A percentile compares a stretch with the other conserved stretches of the same genome.
These are phyloP conservation scores for Vigna hirtella DNA, from an alignment of 306 rosid species.

Conservation along the genomic window DNA sequence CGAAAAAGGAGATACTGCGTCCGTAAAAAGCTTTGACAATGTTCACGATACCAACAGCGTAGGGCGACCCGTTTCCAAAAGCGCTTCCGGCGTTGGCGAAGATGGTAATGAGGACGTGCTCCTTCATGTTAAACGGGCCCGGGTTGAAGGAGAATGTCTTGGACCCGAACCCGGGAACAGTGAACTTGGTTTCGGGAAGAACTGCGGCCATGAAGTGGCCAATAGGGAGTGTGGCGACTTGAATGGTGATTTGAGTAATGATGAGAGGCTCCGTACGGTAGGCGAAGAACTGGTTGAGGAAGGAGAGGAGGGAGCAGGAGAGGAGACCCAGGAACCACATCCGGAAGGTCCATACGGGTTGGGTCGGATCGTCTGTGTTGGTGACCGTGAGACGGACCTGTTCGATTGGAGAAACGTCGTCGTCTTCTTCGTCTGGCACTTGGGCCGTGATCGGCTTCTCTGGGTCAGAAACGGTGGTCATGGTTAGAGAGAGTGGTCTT, in stretches of 20 bases:
- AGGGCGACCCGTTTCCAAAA: slow-evolving; percentile 74
- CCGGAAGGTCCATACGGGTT: slow-evolving; percentile 87
- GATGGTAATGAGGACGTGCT: slow-evolving; percentile 79
- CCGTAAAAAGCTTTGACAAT: slow-evolving; percentile 72
- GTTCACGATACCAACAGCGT: slow-evolving; percentile 64
- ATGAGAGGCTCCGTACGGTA: slow-evolving; percentile 74
- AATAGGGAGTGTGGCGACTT: slow-evolving; percentile 69
- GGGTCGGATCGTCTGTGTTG: slow-evolving; percentile 66
- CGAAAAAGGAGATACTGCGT: slow-evolving; percentile 57
- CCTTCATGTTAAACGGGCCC: slow-evolving; percentile 87
- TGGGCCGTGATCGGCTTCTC: slow-evolving; percentile 3
- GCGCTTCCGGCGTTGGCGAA: slow-evolving; percentile 83
- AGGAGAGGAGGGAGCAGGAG: slow-evolving; percentile 69
- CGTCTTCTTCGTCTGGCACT: slow-evolving; percentile 20
- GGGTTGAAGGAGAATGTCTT: slow-evolving; percentile 56
- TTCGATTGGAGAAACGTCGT: slow-evolving; percentile 69
- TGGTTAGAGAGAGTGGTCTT: neutral
- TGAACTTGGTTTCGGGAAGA: slow-evolving; percentile 55
- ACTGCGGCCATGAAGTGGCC: slow-evolving; percentile 73
- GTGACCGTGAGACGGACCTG: slow-evolving; percentile 74
- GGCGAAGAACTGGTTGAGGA: slow-evolving; percentile 83
- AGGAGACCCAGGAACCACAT: slow-evolving; percentile 81
- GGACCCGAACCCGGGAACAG: slow-evolving; percentile 56
- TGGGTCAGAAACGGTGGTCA: slow-evolving; percentile 5
- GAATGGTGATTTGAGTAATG: slow-evolving; percentile 69